A percentile compares a stretch with the other conserved stretches of the same genome.
These are phyloP conservation scores for Trichoderma brevicompactum DNA, from an alignment of 2,329 filamentous ascomycete genomes.

Conservation along the genomic window DNA sequence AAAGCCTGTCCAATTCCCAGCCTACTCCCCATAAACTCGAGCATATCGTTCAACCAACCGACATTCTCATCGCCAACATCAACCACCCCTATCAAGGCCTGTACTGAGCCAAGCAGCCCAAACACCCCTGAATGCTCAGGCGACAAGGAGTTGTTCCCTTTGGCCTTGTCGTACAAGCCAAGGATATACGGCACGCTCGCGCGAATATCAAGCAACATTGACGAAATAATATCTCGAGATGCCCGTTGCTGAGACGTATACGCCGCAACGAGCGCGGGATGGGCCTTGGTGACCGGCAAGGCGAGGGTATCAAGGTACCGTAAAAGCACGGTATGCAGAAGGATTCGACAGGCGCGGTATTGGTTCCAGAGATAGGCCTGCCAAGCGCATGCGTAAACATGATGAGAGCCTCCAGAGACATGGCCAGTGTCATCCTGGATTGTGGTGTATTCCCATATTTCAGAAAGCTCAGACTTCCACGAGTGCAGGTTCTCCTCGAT, in stretches of 20 bases:
- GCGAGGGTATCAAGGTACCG: not conserved
- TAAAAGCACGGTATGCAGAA: not conserved
- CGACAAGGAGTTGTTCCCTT: not conserved
- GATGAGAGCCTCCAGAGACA: not conserved
- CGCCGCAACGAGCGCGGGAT: constrained; percentile 4
- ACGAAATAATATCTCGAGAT: not conserved
- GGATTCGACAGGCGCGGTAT: not conserved
- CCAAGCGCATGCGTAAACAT: not conserved
- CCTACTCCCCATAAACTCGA: not conserved
- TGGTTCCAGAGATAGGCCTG: constrained; percentile 6
- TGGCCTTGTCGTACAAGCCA: not conserved
- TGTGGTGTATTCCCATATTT: not conserved
- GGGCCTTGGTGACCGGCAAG: not conserved
- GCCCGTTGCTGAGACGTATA: not conserved
- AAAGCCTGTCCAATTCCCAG: constrained; percentile 6
- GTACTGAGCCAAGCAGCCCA: constrained; percentile 2
- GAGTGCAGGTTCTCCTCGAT: constrained; percentile 5
- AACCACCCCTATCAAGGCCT: not conserved
- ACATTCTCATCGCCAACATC: not conserved
- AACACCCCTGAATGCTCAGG: constrained; percentile 9
- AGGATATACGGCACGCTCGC: constrained; percentile 1
- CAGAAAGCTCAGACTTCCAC: not conserved
- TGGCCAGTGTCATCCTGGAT: not conserved
- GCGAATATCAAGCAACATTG: not conserved
- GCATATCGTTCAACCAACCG: constrained; percentile 6